These are phyloP conservation scores for Podospora didyma DNA, from an alignment of 495 filamentous ascomycete species.

Conservation along the genomic window DNA sequence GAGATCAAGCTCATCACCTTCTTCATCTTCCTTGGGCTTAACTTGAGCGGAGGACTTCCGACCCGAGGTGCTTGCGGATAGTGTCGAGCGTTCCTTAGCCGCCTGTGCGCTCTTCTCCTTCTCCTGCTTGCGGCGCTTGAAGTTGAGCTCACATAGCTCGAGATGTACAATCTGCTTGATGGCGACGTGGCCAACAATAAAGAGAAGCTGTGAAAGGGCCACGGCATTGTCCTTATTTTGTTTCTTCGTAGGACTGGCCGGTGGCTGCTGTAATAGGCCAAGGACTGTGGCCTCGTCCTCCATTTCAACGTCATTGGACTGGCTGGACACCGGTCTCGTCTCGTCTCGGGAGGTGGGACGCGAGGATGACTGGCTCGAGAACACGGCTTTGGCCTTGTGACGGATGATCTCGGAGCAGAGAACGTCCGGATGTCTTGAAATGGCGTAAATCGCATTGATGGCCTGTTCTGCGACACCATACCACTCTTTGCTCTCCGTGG, in stretches of 20 bases:
- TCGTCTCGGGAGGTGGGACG: constrained; percentile 37
- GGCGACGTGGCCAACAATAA: constrained; percentile 92
- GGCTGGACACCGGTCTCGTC: constrained; percentile 23
- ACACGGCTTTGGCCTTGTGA: constrained; percentile 80
- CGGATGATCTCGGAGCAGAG: constrained; percentile 90
- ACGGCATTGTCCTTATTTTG: constrained; percentile 60
- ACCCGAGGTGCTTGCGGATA: constrained; percentile 25
- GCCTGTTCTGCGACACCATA: constrained; percentile 96
- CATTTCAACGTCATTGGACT: constrained; percentile 22
- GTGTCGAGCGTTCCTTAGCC: constrained; percentile 27
- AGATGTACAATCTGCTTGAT: constrained; percentile 99
- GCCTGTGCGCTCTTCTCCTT: constrained; percentile 70
- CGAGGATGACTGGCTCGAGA: constrained; percentile 43
- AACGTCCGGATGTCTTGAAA: constrained; percentile 90
- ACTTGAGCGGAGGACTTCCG: constrained; percentile 28
- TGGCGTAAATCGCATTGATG: constrained; percentile 89
- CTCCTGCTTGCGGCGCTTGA: constrained; percentile 92
- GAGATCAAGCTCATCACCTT: constrained; percentile 84
- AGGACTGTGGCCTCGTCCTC: constrained; percentile 29
- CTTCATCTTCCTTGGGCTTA: constrained; percentile 46
- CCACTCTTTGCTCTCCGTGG: constrained; percentile 92
- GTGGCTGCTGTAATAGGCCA: constrained; percentile 24
- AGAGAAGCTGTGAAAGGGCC: constrained; percentile 84
- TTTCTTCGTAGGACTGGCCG: constrained; percentile 35
- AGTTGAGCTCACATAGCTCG: constrained; percentile 94